phyloP scores from a whole-genome alignment of 495 filamentous ascomycete species.

The Penicillium daleae region DNA sequence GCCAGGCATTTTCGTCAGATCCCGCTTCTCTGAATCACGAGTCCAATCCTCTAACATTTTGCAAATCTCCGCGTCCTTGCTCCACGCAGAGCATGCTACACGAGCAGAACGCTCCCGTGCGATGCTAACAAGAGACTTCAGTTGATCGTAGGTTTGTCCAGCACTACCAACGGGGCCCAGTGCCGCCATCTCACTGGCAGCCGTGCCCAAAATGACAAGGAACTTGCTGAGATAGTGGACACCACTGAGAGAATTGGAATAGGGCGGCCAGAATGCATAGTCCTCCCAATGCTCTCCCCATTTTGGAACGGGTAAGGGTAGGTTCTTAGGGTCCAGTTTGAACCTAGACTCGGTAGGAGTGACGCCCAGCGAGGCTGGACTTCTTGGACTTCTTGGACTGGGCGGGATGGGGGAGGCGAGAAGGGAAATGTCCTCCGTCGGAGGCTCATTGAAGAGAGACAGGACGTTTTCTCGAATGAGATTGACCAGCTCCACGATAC shows the following conservation, averaged over 20 bases:
- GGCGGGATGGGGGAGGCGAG: constrained; percentile 78
- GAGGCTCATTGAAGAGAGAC: constrained; percentile 84
- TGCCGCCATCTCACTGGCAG: constrained; percentile 83
- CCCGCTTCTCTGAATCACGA: constrained; percentile 71
- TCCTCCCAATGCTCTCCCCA: constrained; percentile 86
- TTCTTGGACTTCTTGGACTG: constrained; percentile 71
- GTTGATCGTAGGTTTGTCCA: constrained; percentile 60
- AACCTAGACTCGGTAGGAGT: constrained; percentile 69
- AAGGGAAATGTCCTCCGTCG: constrained; percentile 84
- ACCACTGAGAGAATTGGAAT: constrained; percentile 85
- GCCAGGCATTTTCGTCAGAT: constrained; percentile 87
- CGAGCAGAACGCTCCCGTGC: constrained; percentile 81
- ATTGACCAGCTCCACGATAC: constrained; percentile 76
- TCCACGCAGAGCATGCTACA: constrained; percentile 84
- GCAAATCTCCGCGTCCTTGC: constrained; percentile 83
- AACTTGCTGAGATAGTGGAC: constrained; percentile 84
- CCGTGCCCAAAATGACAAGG: constrained; percentile 76
- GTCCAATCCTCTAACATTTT: constrained; percentile 93
- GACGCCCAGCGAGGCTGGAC: constrained; percentile 57
- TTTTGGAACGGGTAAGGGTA: constrained; percentile 75
- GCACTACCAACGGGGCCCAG: constrained; percentile 65
- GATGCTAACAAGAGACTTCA: constrained; percentile 72
- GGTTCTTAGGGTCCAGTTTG: constrained; percentile 74
- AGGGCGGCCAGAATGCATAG: constrained; percentile 95
- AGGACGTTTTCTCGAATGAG: constrained; percentile 78